Evolutionary conservation across 106 monocot species (phyloP).

Genomic region (Iris macrosiphon): DNA sequence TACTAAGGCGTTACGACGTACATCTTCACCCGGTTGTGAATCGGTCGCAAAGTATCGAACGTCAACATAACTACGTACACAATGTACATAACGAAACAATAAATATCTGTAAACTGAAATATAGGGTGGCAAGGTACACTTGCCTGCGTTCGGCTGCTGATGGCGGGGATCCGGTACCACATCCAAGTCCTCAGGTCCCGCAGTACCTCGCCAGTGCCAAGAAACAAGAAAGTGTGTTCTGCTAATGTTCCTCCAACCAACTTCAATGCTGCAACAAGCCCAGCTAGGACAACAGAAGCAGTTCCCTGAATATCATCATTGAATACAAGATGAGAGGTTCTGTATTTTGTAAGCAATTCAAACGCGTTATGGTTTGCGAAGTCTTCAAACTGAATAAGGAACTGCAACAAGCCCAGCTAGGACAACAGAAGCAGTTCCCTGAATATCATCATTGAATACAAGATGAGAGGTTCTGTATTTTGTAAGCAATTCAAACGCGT

Average conservation of each 20-base stretch:
- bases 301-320: conserved; percentile 79
- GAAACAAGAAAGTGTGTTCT: conserved; percentile 21
- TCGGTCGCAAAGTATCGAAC: too few species aligned
- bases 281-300: conserved; percentile 21
- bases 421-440: conserved; percentile 28
- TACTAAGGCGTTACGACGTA: too few species aligned
- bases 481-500: conserved; percentile 74
- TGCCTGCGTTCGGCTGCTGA: too few species aligned
- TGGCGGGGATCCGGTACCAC: too few species aligned
- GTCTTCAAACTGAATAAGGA: conserved; percentile 83
- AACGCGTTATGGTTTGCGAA: conserved; percentile 98
- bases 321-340: conserved; percentile 79
- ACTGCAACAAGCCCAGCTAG: conserved; percentile 10
- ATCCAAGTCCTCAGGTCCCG: too few species aligned
- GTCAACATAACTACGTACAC: too few species aligned
- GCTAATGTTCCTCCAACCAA: conserved; percentile 19
- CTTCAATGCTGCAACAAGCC: conserved; percentile 22
- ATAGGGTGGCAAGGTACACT: too few species aligned
- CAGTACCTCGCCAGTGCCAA: conserved; percentile 23
- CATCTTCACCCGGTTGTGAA: too few species aligned
- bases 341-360: conserved; percentile 69
- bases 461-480: conserved; percentile 60
- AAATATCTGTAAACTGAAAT: too few species aligned
- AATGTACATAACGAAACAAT: too few species aligned
- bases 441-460: conserved; percentile 85